Evolutionary conservation across 2,329 filamentous ascomycete genomes (phyloP), one percentile per base, ranked within the genome.

Genomic region (Didymella glomerata): DNA sequence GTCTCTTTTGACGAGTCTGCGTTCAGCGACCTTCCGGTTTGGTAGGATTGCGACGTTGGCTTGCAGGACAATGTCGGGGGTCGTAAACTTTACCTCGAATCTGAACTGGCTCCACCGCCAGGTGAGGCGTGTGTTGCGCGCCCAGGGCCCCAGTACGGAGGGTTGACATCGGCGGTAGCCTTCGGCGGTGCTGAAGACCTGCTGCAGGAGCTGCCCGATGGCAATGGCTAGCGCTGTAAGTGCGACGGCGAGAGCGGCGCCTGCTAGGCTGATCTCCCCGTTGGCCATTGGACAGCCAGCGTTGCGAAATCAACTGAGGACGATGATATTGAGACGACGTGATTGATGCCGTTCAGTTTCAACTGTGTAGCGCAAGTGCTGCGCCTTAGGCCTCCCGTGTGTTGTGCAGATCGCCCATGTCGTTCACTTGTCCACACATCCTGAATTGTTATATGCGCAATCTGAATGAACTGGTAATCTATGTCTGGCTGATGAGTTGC

Each of bases 151-250:
- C 4, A 64, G 44, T 0, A 64, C 51, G 0, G 59, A 59, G 0
- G 22, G 48, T 36, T 60, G 59, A 30, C 62, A 64, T 32, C 59
- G 54, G 0, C 56, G 62, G 4, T 66, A 57, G 4, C 59, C 62
- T 14, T 66, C 59, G 1, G 59, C 62, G 1, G 60, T 63, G 0
- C 59, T 52, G 13, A 64, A 63, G 3, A 64, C 45, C 13, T 66
- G 62, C n/a, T 53, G 24, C 0, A 66, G 20, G 1, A 66, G 49
- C 27, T 66, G 22, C 22, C 38, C 18, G 4, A 27, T 36, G 13
- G 59, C 44, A 30, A 64, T 64, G 1, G 62, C 24, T 11, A 66
- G 25, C 4, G 63, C 61, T 16, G 40, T 32, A 0, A 63, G 48
- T 2, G 57, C 54, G 10, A 63, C 42, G 4, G 42, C 42, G 2